Base-by-base conservation (phyloP, 1,284 basidiomycete species). In the Fomitiporia mediterranea region DNA sequence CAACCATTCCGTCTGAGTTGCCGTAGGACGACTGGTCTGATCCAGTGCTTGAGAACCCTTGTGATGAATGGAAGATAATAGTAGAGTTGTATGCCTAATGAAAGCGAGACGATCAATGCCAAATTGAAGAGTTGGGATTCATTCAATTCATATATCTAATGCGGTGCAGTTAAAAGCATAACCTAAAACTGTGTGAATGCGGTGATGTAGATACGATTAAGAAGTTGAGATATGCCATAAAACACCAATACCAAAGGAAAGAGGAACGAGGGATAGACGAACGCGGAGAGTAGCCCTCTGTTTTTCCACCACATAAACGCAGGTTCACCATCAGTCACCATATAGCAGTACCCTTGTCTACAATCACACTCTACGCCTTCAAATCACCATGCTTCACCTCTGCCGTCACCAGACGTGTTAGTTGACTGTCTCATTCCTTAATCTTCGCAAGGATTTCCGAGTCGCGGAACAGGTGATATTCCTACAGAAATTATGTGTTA, bases 381-480 rank as follows among this genome's bases (percentile, higher is more conserved):
- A n/a, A n/a, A n/a, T n/a, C n/a, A n/a, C n/a, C n/a, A n/a, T 34
- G 32, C 9, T 40, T 15, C 39, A 15, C 15, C 39, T 1, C 39
- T 19, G 6, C 8, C 21, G 39, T 19, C 39, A n/a, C 35, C 35
- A 37, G 35, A 37, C 13, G 17, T 17, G 11, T n/a, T 37, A 9
- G 35, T 37, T 37, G 35, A 48, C 23, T 48, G 19, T n/a, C 37
- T 75, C 83, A 98, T 79, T 98, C 95, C 73, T 87, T 82, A 69
- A 98, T 94, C 80, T 97, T 98, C 64, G 96, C 96, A 54, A 98
- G 82, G 70, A 98, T 98, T 69, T 98, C 96, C 35, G 85, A 76
- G 75, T 98, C 96, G 73, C 89, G 91, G 85, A 97, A 98, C 60
- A 98, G 76, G 75, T 84, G 89, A 77, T 91, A 99, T 72, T 98